Base-by-base conservation (phyloP, 1,284 basidiomycete genomes). In the Pseudozyma tsukubaensis region DNA sequence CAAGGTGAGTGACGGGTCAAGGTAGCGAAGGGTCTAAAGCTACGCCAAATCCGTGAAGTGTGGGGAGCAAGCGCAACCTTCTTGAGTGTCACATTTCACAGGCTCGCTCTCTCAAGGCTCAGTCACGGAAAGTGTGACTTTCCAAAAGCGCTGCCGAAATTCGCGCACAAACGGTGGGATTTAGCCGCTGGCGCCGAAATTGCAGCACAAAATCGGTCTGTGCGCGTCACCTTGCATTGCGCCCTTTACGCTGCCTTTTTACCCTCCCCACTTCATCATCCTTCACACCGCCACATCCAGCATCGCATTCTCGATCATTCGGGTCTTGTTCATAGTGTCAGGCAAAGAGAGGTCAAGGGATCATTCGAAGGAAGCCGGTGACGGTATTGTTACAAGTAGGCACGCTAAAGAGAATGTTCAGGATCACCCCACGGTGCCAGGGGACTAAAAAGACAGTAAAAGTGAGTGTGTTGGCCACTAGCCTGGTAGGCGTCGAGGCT, bases 221-320 rank as follows among this genome's bases (percentile, higher is more conserved):
- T 68, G 65, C 65, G 65, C 65, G 54, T 61, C 65, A 67, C 54
- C 9, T n/a, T 55, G 52, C 51, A 59, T 50, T 50, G 40, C 32
- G 56, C 42, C 2, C 29, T 44, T 59, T 58, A 24, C 5, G 52
- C 48, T 39, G 29, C 21, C 13, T 34, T 24, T 50, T 19, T n/a
- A 34, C 21, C 19, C 14, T 35, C 47, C 39, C 4, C 39, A 29
- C 24, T 29, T 6, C 35, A 21, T 40, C 47, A 43, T 49, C 37
- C 18, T 49, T 48, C 50, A 18, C 29, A 36, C 14, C 18, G 16
- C 10, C 54, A 0, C 40, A 37, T n/a, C n/a, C n/a, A n/a, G n/a
- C n/a, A n/a, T n/a, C n/a, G n/a, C n/a, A n/a, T n/a, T n/a, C n/a
- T n/a, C n/a, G n/a, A n/a, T n/a, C n/a, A n/a, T n/a, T n/a, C n/a